Conservation (phyloP, 768 basidiomycete genomes). For the Kwoniella mangroviensis region DNA sequence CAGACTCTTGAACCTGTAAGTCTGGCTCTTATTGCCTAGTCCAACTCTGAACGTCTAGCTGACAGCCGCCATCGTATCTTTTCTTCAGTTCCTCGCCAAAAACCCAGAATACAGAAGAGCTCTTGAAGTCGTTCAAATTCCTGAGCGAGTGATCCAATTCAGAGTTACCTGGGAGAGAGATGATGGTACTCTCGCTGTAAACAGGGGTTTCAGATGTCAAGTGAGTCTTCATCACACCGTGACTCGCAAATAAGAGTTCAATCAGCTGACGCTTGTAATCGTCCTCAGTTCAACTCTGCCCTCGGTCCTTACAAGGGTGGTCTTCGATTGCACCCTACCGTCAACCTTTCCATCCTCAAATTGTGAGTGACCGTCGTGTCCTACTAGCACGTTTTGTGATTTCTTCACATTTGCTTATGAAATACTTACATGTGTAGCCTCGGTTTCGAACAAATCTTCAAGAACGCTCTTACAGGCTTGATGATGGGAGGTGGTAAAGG, state of each 20-base stretch:
- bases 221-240: conserved; percentile 54
- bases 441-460: conserved; percentile 80
- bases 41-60: not conserved
- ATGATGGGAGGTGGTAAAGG: conserved; percentile 81
- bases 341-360: conserved; percentile 81
- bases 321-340: conserved; percentile 75
- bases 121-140: conserved; percentile 65
- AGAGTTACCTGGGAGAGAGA: conserved; percentile 80
- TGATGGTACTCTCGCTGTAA: conserved; percentile 68
- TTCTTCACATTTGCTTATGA: not conserved
- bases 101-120: conserved; percentile 73
- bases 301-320: conserved; percentile 80
- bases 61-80: not conserved
- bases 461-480: conserved; percentile 76
- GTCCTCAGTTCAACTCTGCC: conserved; percentile 70
- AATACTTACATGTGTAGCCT: conserved; percentile 58
- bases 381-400: not conserved
- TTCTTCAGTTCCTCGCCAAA: conserved; percentile 64
- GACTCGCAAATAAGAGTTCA: no score
- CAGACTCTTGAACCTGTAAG: conserved; percentile 64
- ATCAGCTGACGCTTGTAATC: not conserved
- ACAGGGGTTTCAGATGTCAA: conserved; percentile 76
- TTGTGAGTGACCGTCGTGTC: conserved; percentile 59
- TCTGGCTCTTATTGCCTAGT: not conserved
- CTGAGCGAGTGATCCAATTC: conserved; percentile 65